Conservation (phyloP, 2,329 filamentous ascomycete species). For the Thelonectria discophora region DNA sequence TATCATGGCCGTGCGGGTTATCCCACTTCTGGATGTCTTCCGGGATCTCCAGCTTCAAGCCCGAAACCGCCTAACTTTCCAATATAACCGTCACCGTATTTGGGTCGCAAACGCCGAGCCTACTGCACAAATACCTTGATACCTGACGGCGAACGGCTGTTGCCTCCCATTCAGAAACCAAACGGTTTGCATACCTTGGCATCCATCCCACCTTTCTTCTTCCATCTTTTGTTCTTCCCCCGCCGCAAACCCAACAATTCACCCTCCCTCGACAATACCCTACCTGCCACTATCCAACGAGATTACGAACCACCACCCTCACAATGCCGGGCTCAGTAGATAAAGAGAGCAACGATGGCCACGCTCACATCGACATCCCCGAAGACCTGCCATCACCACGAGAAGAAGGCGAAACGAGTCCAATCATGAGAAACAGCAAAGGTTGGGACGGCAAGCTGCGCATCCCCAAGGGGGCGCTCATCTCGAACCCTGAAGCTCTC, state of each 20-base stretch:
- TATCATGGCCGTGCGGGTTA: too few species aligned
- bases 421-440: constrained; percentile 65
- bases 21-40: too few species aligned
- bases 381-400: constrained; percentile 52
- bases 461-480: constrained; percentile 67
- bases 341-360: constrained; percentile 47
- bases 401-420: constrained; percentile 55
- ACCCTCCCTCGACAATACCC: constrained; percentile 31
- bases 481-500: constrained; percentile 82
- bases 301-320: constrained; percentile 14
- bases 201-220: not conserved
- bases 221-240: not conserved
- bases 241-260: constrained; percentile 16
- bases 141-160: not conserved
- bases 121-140: not conserved
- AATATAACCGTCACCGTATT: not conserved
- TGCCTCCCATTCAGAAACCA: constrained; percentile 5
- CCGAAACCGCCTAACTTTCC: constrained; percentile 14
- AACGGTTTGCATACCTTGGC: not conserved
- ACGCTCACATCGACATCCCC: constrained; percentile 60
- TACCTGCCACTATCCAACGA: not conserved
- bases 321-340: constrained; percentile 54
- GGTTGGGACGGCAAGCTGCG: constrained; percentile 89
- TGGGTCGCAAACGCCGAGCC: not conserved
- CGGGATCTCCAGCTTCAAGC: not conserved